Conservation (phyloP, 352 stramenopile genomes). For the Bremia lactucae region DNA sequence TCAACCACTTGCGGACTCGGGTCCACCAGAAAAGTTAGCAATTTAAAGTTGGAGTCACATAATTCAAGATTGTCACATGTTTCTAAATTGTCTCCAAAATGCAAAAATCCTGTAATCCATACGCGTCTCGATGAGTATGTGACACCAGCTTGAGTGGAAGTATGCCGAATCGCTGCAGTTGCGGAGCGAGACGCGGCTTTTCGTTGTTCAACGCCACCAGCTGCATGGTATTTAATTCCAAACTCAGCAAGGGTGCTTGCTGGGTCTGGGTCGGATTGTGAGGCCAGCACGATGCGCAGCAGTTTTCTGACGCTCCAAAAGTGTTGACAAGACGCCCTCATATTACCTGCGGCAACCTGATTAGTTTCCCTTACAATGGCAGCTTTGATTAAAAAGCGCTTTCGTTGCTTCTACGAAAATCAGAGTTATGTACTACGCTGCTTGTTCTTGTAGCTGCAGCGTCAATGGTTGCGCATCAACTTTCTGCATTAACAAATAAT, state of each 20-base stretch:
- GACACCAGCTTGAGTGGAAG: slow-evolving; percentile 3
- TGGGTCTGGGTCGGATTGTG: not conserved
- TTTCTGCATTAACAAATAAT: too few relatives aligned
- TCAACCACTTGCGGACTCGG: slow-evolving; percentile 26
- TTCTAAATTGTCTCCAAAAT: slow-evolving; percentile 16
- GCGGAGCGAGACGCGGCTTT: not conserved
- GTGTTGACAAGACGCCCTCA: not conserved
- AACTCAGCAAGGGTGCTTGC: slow-evolving; percentile 2
- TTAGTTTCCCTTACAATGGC: slow-evolving; percentile 1
- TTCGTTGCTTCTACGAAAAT: not conserved
- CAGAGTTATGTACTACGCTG: slow-evolving; percentile 9
- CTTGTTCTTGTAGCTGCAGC: slow-evolving; percentile 11
- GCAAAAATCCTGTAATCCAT: slow-evolving; percentile 42
- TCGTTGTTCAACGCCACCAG: slow-evolving; percentile 2
- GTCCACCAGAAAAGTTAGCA: slow-evolving; percentile 31
- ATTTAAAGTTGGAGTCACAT: slow-evolving; percentile 20
- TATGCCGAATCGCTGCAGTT: not conserved
- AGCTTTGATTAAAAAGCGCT: not conserved
- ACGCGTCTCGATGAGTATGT: slow-evolving; percentile 25
- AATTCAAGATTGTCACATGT: slow-evolving; percentile 18
- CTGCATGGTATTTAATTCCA: slow-evolving; percentile 9
- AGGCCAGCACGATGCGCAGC: slow-evolving; percentile 12
- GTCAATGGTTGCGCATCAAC: slow-evolving; percentile 13
- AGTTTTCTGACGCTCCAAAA: slow-evolving; percentile 23
- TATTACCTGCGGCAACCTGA: slow-evolving; percentile 1